Evolutionary conservation across 495 filamentous ascomycete species (phyloP).

Genomic region (Acidiella bohemica): DNA sequence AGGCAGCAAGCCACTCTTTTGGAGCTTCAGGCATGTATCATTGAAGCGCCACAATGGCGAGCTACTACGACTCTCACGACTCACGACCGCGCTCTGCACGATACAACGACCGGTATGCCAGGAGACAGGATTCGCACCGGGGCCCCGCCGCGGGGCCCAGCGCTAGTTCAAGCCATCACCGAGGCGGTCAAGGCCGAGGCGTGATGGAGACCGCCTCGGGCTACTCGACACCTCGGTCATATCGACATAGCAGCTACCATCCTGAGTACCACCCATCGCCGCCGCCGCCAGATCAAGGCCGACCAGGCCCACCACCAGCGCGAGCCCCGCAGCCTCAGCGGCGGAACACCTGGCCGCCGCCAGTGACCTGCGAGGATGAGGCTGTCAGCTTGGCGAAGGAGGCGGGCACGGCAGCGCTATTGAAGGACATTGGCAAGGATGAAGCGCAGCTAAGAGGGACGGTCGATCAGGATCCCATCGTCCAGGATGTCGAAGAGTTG

Average conservation of each 20-base stretch:
- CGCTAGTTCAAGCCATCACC: slow-evolving; percentile 3
- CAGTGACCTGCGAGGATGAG: slow-evolving; percentile 29
- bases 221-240: background rate
- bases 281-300: slow-evolving; percentile 6
- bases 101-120: background rate
- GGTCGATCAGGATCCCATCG: slow-evolving; percentile 31
- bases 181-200: slow-evolving; percentile 13
- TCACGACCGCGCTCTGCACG: slow-evolving; percentile 9
- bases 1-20: background rate
- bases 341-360: slow-evolving; percentile 25
- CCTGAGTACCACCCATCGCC: slow-evolving; percentile 20
- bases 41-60: slow-evolving; percentile 3
- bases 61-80: slow-evolving; percentile 12
- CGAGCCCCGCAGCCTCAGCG: slow-evolving; percentile 13
- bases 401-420: slow-evolving; percentile 5
- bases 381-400: slow-evolving; percentile 25
- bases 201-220: too few relatives aligned
- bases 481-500: slow-evolving; percentile 19
- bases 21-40: too few relatives aligned
- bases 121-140: background rate
- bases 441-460: slow-evolving; percentile 24
- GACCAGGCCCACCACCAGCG: slow-evolving; percentile 6
- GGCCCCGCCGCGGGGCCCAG: slow-evolving; percentile 5
- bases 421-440: slow-evolving; percentile 18
- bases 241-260: slow-evolving; percentile 14